Evolutionary conservation across 176 grass and related monocot genomes (phyloP), one percentile per base, ranked within the genome.

Genomic region (Triticum monococcum): DNA sequence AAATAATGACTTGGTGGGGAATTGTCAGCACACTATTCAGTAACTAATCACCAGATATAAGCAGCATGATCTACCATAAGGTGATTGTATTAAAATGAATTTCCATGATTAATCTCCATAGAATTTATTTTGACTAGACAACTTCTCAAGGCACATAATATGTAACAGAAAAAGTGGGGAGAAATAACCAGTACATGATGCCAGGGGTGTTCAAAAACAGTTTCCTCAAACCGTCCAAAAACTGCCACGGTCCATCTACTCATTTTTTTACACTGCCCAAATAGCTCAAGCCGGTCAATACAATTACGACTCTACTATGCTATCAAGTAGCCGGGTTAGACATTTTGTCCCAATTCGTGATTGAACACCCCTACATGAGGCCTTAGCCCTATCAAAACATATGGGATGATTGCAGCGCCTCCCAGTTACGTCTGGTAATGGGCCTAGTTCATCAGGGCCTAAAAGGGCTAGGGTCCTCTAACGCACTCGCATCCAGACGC

Each of bases 11-110:
- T 41, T 46, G 11, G 50, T n/a, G 12, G 31, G 35, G 18, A 41
- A 65, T 83, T 68, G 35, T 60, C 32, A 69, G 60, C 50, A 71
- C 37, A 50, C 68, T 16, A 7, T 84, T 32, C 63, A 33, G 9
- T 46, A 52, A 79, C 22, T 79, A 70, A 75, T 82, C 61, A 82
- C 12, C 32, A 54, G 13, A 40, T 54, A 60, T 72, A 83, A 71
- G 52, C 65, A 82, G 31, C 30, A 82, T 69, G 64, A 65, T 36
- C 12, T 40, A 37, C 17, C 56, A 79, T 79, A 62, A 57, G 50
- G 48, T 57, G 17, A 57, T 54, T 33, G 28, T 57, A 77, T 35
- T 77, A 77, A 33, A 77, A 77, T 77, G 75, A 57, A 35, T 18
- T 32, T 22, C 75, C 25, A 66, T 31, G 79, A 65, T 48, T 66